phyloP scores from a whole-genome alignment of 2,329 filamentous ascomycete species.

The Monilinia polystroma region DNA sequence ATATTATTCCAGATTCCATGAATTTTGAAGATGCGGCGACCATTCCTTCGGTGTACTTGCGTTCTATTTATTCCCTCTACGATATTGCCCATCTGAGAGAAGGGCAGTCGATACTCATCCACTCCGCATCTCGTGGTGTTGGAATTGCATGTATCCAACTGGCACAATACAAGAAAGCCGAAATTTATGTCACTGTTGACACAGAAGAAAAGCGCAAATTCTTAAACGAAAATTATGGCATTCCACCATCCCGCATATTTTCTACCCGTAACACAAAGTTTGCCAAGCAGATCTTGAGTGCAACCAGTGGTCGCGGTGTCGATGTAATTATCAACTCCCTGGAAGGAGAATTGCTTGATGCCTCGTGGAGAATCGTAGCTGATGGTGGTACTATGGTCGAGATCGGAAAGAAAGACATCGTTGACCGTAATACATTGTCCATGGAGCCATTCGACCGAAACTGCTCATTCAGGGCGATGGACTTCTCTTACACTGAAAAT shows the following conservation, averaged over 20 bases:
- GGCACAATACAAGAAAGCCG: conserved; percentile 33
- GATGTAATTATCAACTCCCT: conserved; percentile 41
- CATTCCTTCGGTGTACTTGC: conserved; percentile 41
- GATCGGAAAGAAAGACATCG: conserved; percentile 30
- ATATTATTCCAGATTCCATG: conserved; percentile 43
- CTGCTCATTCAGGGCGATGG: conserved; percentile 28
- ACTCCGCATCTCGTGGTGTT: conserved; percentile 39
- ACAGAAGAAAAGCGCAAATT: conserved; percentile 14
- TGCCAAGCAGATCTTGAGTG: background rate
- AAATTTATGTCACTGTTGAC: conserved; percentile 42
- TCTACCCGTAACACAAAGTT: background rate
- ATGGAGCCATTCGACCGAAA: conserved; percentile 31
- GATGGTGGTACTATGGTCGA: conserved; percentile 38
- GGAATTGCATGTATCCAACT: conserved; percentile 40
- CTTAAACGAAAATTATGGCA: background rate
- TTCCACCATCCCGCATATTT: conserved; percentile 1
- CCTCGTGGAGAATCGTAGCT: conserved; percentile 41
- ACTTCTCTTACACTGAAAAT: conserved; percentile 26
- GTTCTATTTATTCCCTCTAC: conserved; percentile 26
- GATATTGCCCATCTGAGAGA: conserved; percentile 27
- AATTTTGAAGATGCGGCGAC: conserved; percentile 44
- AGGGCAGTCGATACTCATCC: conserved; percentile 39
- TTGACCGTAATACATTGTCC: conserved; percentile 24
- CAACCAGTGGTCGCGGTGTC: background rate
- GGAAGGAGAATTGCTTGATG: conserved; percentile 34